Evolutionary conservation across 441 rosid genomes (phyloP).

Genomic region (Daphne laureola): DNA sequence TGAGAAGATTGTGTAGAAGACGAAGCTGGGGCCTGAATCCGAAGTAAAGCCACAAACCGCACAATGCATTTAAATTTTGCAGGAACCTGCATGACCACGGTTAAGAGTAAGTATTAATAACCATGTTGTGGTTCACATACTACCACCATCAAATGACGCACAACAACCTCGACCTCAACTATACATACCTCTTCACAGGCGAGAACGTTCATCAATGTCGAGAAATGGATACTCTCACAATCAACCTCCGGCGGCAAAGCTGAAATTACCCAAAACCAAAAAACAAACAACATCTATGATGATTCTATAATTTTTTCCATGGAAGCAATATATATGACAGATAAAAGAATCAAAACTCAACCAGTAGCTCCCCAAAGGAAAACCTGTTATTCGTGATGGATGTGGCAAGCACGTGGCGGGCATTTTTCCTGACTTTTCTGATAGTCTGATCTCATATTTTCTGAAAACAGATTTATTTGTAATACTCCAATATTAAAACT

Average conservation of each 20-base stretch:
- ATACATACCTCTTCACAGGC: conserved; percentile 36
- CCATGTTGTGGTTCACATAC: background rate
- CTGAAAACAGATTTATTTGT: conserved; percentile 25
- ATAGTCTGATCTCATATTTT: conserved; percentile 38
- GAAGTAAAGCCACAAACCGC: conserved; percentile 54
- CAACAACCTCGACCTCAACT: background rate
- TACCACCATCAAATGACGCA: no score
- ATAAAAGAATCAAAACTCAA: no score
- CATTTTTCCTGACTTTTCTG: conserved; percentile 32
- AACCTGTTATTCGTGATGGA: conserved; percentile 66
- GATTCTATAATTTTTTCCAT: no score
- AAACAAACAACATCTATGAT: no score
- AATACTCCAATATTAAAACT: background rate
- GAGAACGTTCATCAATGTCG: conserved; percentile 49
- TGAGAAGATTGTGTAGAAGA: conserved; percentile 28
- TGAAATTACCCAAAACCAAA: background rate
- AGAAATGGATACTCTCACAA: conserved; percentile 28
- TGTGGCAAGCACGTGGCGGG: conserved; percentile 62
- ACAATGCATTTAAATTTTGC: conserved; percentile 60
- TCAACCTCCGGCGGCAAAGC: conserved; percentile 41
- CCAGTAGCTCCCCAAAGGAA: background rate
- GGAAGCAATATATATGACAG: no score
- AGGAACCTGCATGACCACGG: conserved; percentile 40
- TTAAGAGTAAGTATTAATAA: conserved; percentile 1
- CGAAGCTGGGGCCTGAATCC: conserved; percentile 45